A percentile compares a stretch with the other conserved stretches of the same genome.
Conservation (phyloP, 768 basidiomycete genomes). For the Lentinula aciculospora region DNA sequence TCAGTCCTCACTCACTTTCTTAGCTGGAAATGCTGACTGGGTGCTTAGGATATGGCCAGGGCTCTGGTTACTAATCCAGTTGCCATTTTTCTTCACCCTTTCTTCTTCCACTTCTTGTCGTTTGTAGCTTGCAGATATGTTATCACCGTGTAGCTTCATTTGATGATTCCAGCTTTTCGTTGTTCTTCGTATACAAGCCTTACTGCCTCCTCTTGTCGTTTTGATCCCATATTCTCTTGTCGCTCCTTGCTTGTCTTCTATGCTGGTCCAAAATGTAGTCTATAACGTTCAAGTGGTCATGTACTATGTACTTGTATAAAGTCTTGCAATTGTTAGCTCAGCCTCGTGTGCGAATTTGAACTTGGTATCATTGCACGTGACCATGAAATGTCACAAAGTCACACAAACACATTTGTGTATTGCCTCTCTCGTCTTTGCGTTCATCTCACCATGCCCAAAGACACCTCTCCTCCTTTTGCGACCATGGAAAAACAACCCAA, state of each 20-base stretch:
- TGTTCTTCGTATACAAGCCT: slow-evolving; percentile 3
- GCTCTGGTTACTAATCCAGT: slow-evolving; percentile 22
- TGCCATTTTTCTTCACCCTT: slow-evolving; percentile 1
- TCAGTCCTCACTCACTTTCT: slow-evolving; percentile 1
- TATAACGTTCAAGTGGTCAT: slow-evolving; percentile 1
- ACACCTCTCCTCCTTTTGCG: neutral
- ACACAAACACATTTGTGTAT: neutral
- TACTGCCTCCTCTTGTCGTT: slow-evolving; percentile 2
- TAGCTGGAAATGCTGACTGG: neutral
- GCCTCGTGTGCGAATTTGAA: neutral
- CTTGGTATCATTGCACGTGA: neutral
- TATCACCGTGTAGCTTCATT: slow-evolving; percentile 8
- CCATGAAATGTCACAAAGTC: neutral
- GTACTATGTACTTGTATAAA: neutral
- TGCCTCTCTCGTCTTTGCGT: neutral
- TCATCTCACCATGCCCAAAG: slow-evolving; percentile 3
- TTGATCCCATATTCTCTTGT: neutral
- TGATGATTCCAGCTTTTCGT: slow-evolving; percentile 3
- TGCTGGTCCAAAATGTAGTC: slow-evolving; percentile 4
- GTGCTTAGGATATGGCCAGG: slow-evolving; percentile 6
- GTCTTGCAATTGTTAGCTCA: too few species aligned
- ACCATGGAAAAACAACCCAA: slow-evolving; percentile 23
- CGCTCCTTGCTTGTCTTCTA: slow-evolving; percentile 7
- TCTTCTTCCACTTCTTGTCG: slow-evolving; percentile 10
- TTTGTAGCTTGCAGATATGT: neutral